Percentiles rank a stretch among this genome's conserved stretches.
Conservation (phyloP, 176 grass and related monocot species). For the Avena sativa region DNA sequence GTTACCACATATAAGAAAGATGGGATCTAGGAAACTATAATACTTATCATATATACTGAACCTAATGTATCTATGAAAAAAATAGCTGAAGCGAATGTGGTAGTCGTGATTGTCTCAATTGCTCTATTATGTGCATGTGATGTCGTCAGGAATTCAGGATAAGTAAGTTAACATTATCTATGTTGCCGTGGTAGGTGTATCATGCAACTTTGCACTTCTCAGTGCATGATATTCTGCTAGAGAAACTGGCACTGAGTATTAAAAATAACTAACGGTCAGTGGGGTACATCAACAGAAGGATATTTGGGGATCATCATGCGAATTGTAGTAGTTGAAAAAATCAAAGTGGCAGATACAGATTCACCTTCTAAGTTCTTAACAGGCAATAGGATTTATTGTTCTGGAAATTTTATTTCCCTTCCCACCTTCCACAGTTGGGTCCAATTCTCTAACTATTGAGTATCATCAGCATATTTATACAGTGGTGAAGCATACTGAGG, state of each 20-base stretch:
- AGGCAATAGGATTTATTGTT: not conserved
- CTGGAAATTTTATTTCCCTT: not conserved
- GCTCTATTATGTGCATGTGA: not conserved
- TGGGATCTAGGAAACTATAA: not conserved
- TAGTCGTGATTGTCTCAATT: not conserved
- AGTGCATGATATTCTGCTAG: constrained; percentile 14
- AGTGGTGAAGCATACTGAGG: not conserved
- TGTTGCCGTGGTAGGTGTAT: not conserved
- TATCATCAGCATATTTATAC: not conserved
- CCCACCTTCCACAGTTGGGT: not conserved
- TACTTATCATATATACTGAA: not conserved
- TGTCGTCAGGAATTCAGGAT: not conserved
- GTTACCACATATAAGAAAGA: not conserved
- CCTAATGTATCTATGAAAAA: not conserved
- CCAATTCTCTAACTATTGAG: not conserved
- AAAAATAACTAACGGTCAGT: not conserved
- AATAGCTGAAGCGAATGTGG: not conserved
- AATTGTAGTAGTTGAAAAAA: not conserved
- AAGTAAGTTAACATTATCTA: not conserved
- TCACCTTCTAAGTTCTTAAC: not conserved
- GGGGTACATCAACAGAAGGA: not conserved
- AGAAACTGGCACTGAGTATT: not conserved
- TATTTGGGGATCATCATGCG: not conserved
- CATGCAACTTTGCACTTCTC: not conserved
- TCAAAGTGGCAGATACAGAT: not conserved